Evolutionary conservation across 192 early-diverging fungal genomes (phyloP).

Genomic region (Rhizoclosmatium globosum): DNA sequence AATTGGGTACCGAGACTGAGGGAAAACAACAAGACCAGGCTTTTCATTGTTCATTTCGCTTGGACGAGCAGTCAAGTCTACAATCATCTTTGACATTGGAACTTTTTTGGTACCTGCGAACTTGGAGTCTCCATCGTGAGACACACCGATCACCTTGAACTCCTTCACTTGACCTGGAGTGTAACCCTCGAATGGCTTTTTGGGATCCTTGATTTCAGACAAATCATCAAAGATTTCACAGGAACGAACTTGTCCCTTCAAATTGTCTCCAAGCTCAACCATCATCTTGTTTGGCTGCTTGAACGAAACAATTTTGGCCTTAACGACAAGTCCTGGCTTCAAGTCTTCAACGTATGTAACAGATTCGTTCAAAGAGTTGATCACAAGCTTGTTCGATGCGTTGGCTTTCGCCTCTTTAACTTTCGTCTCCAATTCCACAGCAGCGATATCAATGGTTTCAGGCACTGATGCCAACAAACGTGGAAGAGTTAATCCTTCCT

Average conservation of each 20-base stretch:
- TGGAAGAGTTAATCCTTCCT: too few species aligned
- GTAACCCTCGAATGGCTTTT: slow-evolving; percentile 47
- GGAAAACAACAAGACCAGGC: slow-evolving; percentile 8
- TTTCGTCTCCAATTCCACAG: slow-evolving; percentile 14
- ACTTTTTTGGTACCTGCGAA: neutral
- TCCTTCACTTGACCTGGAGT: slow-evolving; percentile 55
- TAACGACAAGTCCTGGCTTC: slow-evolving; percentile 37
- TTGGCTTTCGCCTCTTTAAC: too few species aligned
- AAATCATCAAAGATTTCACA: slow-evolving; percentile 69
- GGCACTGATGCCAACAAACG: slow-evolving; percentile 22
- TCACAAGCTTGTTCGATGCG: neutral
- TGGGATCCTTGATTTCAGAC: slow-evolving; percentile 43
- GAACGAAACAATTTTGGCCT: slow-evolving; percentile 45
- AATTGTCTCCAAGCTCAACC: slow-evolving; percentile 70
- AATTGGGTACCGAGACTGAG: slow-evolving; percentile 13
- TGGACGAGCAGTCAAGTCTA: slow-evolving; percentile 65
- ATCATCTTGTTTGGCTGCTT: slow-evolving; percentile 54
- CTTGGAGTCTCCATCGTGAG: slow-evolving; percentile 60
- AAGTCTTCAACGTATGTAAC: slow-evolving; percentile 43
- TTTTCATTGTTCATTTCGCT: slow-evolving; percentile 54
- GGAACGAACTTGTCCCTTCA: slow-evolving; percentile 78
- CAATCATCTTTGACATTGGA: slow-evolving; percentile 55
- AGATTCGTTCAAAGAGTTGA: slow-evolving; percentile 37
- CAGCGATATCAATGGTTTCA: too few species aligned
- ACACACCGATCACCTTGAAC: slow-evolving; percentile 74